Conservation (phyloP, 148 eudicot species). For the Diospyros lotus region DNA sequence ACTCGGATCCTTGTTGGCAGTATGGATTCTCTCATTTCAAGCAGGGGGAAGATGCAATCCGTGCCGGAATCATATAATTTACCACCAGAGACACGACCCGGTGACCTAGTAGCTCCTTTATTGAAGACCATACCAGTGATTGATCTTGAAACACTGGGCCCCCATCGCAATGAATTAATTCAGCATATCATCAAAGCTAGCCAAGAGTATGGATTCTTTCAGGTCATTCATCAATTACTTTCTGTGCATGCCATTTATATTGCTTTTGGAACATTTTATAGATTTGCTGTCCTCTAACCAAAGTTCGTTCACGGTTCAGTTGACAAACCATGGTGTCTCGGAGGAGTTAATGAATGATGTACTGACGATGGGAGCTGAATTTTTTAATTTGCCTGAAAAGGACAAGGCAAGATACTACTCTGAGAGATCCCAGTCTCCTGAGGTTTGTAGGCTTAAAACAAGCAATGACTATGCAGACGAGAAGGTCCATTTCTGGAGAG, state of each 20-base stretch:
- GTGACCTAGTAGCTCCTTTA: background rate
- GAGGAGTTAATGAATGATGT: constrained; percentile 11
- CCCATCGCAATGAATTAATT: background rate
- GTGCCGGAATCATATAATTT: constrained; percentile 6
- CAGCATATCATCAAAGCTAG: constrained; percentile 13
- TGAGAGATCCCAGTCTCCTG: background rate
- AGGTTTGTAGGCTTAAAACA: background rate
- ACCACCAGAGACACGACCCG: constrained; percentile 9
- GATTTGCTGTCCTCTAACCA: background rate
- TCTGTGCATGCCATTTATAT: background rate
- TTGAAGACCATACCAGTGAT: constrained; percentile 9
- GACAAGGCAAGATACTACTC: constrained; percentile 2
- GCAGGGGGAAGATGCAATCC: background rate
- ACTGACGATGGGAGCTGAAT: background rate
- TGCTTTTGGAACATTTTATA: no score
- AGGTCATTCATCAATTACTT: background rate
- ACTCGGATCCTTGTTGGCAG: background rate
- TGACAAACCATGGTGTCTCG: constrained; percentile 11
- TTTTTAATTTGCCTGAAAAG: constrained; percentile 5
- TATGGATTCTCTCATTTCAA: constrained; percentile 8
- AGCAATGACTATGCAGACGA: background rate
- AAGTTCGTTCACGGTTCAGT: background rate
- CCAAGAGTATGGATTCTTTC: constrained; percentile 23
- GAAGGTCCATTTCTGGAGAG: constrained; percentile 12
- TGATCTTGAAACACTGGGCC: background rate